phyloP scores from a whole-genome alignment of 2,329 filamentous ascomycete genomes.

The Cladosporium halotolerans region DNA sequence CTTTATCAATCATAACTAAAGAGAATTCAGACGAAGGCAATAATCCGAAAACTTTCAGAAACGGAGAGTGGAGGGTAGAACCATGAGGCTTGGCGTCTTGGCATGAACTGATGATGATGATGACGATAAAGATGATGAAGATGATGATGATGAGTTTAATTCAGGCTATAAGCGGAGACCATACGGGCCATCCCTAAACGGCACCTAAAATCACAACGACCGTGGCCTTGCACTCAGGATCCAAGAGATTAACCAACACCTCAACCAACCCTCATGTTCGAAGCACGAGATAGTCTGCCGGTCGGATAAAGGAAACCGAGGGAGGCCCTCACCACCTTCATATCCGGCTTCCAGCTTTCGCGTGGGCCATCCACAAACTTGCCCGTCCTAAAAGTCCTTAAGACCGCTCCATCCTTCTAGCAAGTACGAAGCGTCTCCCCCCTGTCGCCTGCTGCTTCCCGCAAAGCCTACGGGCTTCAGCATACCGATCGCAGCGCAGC shows the following conservation, averaged over 20 bases:
- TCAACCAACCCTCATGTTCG: conserved; percentile 5
- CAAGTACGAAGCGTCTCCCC: conserved; percentile 6
- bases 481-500: conserved; percentile 3
- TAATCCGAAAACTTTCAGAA: too few relatives aligned
- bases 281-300: conserved; percentile 10
- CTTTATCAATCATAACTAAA: too few relatives aligned
- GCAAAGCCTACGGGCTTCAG: neutral
- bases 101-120: too few relatives aligned
- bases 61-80: too few relatives aligned
- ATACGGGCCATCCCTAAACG: conserved; percentile 4
- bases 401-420: conserved; percentile 8
- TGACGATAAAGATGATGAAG: neutral
- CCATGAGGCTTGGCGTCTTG: too few relatives aligned
- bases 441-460: conserved; percentile 1
- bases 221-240: conserved; percentile 2
- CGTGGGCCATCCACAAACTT: conserved; percentile 5
- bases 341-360: conserved; percentile 11
- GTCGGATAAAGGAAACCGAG: conserved; percentile 7
- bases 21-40: too few relatives aligned
- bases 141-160: conserved; percentile 5
- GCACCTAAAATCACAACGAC: neutral
- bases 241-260: conserved; percentile 8
- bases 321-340: conserved; percentile 9
- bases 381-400: conserved; percentile 7
- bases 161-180: conserved; percentile 5